Percentiles rank a stretch among this genome's conserved stretches.
phyloP scores from a whole-genome alignment of 1,284 basidiomycete genomes.

The Apiotrichum veenhuisii region DNA sequence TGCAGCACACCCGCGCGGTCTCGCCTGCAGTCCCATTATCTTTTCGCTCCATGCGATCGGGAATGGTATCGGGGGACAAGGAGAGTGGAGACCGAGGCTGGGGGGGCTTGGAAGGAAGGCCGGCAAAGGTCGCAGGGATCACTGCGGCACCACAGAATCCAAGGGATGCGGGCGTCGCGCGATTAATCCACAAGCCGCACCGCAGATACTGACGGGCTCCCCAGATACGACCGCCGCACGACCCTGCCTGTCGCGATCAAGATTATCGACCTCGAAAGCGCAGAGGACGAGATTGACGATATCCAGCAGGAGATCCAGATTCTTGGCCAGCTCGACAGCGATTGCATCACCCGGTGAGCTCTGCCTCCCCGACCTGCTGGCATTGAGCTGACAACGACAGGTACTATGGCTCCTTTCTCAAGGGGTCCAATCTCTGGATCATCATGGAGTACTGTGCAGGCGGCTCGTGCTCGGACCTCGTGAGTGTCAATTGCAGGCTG shows the following conservation, averaged over 20 bases:
- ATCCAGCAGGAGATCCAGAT: conserved; percentile 99
- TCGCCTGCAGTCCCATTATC: too few species aligned
- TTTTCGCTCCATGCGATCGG: too few species aligned
- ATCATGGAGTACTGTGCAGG: conserved; percentile 87
- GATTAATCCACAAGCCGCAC: neutral
- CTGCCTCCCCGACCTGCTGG: neutral
- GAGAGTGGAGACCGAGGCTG: too few species aligned
- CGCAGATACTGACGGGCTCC: neutral
- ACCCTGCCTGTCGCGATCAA: conserved; percentile 94
- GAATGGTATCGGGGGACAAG: too few species aligned
- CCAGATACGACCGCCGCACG: conserved; percentile 83
- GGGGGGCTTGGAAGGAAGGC: too few species aligned
- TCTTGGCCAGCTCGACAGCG: conserved; percentile 92
- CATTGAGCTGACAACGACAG: conserved; percentile 49
- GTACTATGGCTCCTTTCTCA: conserved; percentile 93
- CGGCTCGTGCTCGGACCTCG: conserved; percentile 55
- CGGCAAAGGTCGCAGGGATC: too few species aligned
- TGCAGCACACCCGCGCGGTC: too few species aligned
- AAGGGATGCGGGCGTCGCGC: too few species aligned
- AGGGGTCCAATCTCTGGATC: conserved; percentile 95
- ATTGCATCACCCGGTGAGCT: conserved; percentile 85
- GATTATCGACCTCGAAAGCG: conserved; percentile 97
- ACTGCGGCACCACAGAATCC: too few species aligned
- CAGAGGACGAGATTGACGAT: conserved; percentile 99
- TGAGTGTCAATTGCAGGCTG: conserved; percentile 37